Conservation (phyloP, 2,329 filamentous ascomycete species). For the Fusarium subglutinans region DNA sequence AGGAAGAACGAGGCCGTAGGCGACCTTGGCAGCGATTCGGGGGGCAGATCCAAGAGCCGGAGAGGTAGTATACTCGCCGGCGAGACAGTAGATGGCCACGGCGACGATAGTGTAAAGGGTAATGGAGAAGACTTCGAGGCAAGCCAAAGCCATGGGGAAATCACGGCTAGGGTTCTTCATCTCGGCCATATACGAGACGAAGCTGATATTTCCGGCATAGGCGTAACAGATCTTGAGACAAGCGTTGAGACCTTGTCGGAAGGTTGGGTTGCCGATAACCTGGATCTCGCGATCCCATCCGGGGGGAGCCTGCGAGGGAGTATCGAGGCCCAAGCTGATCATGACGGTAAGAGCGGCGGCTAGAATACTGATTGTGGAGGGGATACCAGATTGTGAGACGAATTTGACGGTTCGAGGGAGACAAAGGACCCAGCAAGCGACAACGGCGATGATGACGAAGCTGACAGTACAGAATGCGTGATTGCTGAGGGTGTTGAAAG, state of each 20-base stretch:
- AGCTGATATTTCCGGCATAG: slow-evolving; percentile 45
- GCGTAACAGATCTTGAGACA: slow-evolving; percentile 45
- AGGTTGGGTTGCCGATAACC: slow-evolving; percentile 35
- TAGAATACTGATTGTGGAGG: slow-evolving; percentile 41
- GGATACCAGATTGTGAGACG: slow-evolving; percentile 39
- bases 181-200: slow-evolving; percentile 48
- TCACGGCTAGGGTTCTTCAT: slow-evolving; percentile 47
- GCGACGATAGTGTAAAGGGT: slow-evolving; percentile 47
- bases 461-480: slow-evolving; percentile 70
- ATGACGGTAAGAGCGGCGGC: slow-evolving; percentile 43
- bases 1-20: slow-evolving; percentile 46
- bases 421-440: slow-evolving; percentile 68
- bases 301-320: slow-evolving; percentile 34
- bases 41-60: slow-evolving; percentile 49
- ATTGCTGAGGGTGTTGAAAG: slow-evolving; percentile 71
- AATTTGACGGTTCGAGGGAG: slow-evolving; percentile 70
- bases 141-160: slow-evolving; percentile 45
- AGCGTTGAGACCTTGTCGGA: slow-evolving; percentile 39
- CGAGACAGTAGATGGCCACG: slow-evolving; percentile 46
- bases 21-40: slow-evolving; percentile 44
- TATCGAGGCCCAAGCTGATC: slow-evolving; percentile 40
- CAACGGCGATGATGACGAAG: slow-evolving; percentile 69
- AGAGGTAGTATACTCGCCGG: slow-evolving; percentile 46
- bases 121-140: slow-evolving; percentile 47
- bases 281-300: slow-evolving; percentile 41